phyloP scores from a whole-genome alignment of 2,329 filamentous ascomycete genomes.

The Cercospora zeae-maydis region DNA sequence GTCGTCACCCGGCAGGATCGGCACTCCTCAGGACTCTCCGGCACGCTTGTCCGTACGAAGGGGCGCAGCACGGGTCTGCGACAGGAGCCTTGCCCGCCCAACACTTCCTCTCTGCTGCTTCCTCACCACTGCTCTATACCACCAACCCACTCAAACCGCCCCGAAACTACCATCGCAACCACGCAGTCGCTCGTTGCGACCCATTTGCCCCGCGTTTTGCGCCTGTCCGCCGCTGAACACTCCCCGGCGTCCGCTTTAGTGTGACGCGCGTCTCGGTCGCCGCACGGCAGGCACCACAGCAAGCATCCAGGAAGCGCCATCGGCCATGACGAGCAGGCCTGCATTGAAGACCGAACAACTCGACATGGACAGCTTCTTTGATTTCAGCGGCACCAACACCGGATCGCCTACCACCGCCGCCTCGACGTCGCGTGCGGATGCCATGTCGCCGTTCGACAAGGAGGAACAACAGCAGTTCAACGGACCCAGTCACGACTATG shows the following conservation, averaged over 20 bases:
- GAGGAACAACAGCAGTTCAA: slow-evolving; percentile 40
- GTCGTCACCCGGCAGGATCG: background rate
- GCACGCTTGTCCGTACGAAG: background rate
- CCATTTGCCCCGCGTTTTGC: background rate
- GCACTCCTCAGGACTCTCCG: background rate
- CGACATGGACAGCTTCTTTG: slow-evolving; percentile 41
- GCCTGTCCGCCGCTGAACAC: background rate
- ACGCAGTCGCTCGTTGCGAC: background rate
- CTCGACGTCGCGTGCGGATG: slow-evolving; percentile 30
- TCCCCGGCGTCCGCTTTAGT: background rate
- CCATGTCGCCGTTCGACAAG: slow-evolving; percentile 34
- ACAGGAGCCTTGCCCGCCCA: background rate
- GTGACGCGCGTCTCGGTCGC: slow-evolving; percentile 7
- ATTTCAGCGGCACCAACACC: slow-evolving; percentile 38
- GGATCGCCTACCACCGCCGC: slow-evolving; percentile 30
- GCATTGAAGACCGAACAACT: slow-evolving; percentile 37
- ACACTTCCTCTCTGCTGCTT: background rate
- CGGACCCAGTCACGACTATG: slow-evolving; percentile 85
- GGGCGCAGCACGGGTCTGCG: background rate
- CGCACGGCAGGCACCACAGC: slow-evolving; percentile 1
- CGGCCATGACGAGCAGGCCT: slow-evolving; percentile 27
- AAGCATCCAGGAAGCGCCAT: background rate
- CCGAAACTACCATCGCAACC: background rate
- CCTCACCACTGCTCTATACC: background rate
- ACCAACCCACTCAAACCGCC: background rate